Conservation (phyloP, 2,329 filamentous ascomycete genomes). For the Claviceps paspali region DNA sequence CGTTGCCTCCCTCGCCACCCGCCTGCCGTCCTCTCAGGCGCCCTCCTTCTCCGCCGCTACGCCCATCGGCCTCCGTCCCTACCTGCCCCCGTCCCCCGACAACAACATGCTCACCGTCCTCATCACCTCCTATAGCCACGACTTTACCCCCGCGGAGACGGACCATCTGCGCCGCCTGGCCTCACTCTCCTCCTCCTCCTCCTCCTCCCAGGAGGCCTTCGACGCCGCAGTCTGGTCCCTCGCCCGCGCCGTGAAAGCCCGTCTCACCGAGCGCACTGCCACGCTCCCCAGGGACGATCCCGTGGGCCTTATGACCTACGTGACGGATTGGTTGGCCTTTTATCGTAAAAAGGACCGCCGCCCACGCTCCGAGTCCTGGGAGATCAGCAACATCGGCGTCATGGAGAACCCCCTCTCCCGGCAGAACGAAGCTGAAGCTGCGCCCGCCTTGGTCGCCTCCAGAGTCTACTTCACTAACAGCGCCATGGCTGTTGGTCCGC, state of each 20-base stretch:
- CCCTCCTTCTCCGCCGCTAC: constrained; percentile 23
- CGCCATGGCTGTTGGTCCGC: constrained; percentile 25
- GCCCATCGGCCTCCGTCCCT: constrained; percentile 29
- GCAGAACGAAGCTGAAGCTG: constrained; percentile 5
- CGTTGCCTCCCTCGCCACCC: constrained; percentile 23
- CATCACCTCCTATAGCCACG: constrained; percentile 21
- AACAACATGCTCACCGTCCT: constrained; percentile 21
- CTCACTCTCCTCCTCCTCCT: no score
- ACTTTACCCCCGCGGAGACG: constrained; percentile 11
- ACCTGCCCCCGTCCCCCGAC: constrained; percentile 16
- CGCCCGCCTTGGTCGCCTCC: constrained; percentile 20
- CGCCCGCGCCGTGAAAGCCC: constrained; percentile 19
- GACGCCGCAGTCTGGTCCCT: constrained; percentile 26
- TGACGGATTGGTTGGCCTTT: constrained; percentile 28
- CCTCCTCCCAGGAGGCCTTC: constrained; percentile 5
- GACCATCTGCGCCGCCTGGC: constrained; percentile 13
- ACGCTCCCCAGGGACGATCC: constrained; percentile 27
- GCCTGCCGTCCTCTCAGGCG: constrained; percentile 18
- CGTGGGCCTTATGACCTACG: constrained; percentile 24
- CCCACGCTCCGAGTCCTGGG: constrained; percentile 28
- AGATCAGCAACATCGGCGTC: constrained; percentile 37
- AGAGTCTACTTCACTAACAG: constrained; percentile 36
- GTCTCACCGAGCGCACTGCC: constrained; percentile 18
- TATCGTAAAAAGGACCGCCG: constrained; percentile 27
- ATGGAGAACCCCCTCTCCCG: constrained; percentile 10